phyloP scores from a whole-genome alignment of 2,329 filamentous ascomycete genomes.

The Ambrosiella beaveri region DNA sequence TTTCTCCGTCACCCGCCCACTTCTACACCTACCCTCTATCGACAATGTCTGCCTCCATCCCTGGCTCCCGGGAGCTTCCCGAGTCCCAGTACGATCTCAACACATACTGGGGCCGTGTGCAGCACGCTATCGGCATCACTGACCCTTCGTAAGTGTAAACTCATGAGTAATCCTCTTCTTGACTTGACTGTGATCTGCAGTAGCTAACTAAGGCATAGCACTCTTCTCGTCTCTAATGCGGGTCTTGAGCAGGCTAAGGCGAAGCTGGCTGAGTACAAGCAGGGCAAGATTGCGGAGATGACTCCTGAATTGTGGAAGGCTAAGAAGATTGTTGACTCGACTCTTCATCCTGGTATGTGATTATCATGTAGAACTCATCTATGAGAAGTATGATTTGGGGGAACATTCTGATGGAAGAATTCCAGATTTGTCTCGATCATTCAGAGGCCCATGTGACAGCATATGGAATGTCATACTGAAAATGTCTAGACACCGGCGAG shows the following conservation, averaged over 20 bases:
- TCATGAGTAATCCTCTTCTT: not conserved
- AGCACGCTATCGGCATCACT: conserved; percentile 73
- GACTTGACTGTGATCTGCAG: not conserved
- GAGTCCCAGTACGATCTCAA: conserved; percentile 79
- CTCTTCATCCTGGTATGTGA: conserved; percentile 69
- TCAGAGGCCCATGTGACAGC: not conserved
- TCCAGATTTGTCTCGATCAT: too few relatives aligned
- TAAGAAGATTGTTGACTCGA: conserved; percentile 95
- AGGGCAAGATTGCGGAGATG: conserved; percentile 62
- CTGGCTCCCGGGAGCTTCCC: conserved; percentile 63
- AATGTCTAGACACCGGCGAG: conserved; percentile 60
- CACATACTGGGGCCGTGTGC: conserved; percentile 90
- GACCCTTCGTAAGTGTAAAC: conserved; percentile 72
- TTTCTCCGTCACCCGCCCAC: not conserved
- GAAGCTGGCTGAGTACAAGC: conserved; percentile 72
- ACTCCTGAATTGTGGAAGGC: conserved; percentile 82
- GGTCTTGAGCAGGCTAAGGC: conserved; percentile 76
- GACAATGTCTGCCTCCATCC: conserved; percentile 47
- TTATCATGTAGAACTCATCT: not conserved
- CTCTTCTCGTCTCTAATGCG: conserved; percentile 58
- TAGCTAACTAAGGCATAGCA: conserved; percentile 35
- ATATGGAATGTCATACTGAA: not conserved
- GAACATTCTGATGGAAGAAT: not conserved
- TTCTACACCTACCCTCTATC: not conserved
- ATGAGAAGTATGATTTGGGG: not conserved